Evolutionary conservation across 2,329 filamentous ascomycete genomes (phyloP).

Genomic region (Trichoderma harzianum): DNA sequence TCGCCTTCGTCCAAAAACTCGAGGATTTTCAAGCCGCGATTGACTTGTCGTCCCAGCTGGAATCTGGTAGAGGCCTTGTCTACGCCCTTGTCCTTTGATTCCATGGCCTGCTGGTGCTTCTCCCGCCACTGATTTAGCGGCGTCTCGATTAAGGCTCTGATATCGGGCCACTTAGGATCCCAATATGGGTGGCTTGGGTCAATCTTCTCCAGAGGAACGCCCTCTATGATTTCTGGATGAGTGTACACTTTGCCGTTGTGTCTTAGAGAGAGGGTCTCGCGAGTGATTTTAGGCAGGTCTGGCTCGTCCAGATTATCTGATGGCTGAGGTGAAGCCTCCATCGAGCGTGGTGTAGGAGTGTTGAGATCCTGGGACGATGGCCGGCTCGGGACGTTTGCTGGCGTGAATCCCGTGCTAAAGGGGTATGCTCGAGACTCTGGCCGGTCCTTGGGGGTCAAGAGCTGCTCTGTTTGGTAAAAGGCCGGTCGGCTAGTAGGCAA

Average conservation of each 20-base stretch:
- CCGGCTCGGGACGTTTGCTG: constrained; percentile 30
- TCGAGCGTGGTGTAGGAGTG: constrained; percentile 29
- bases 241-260: constrained; percentile 50
- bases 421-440: constrained; percentile 17
- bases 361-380: constrained; percentile 29
- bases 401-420: constrained; percentile 29
- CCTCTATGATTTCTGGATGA: constrained; percentile 50
- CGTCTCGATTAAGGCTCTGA: constrained; percentile 42
- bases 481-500: constrained; percentile 19
- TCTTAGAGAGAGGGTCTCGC: constrained; percentile 42
- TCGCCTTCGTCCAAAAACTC: constrained; percentile 49
- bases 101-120: constrained; percentile 41
- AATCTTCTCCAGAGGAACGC: constrained; percentile 53
- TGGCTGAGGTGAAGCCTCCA: constrained; percentile 28
- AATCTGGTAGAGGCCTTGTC: constrained; percentile 44
- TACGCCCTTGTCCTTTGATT: constrained; percentile 32
- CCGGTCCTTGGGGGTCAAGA: constrained; percentile 28
- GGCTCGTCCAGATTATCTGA: constrained; percentile 17
- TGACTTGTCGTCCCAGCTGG: constrained; percentile 54
- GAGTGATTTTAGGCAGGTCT: constrained; percentile 38
- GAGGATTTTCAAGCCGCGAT: constrained; percentile 51
- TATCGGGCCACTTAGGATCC: constrained; percentile 50
- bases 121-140: constrained; percentile 47
- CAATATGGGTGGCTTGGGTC: constrained; percentile 51
- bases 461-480: constrained; percentile 26